Base-by-base conservation (phyloP, 441 rosid species). In the Populus hybrid region DNA sequence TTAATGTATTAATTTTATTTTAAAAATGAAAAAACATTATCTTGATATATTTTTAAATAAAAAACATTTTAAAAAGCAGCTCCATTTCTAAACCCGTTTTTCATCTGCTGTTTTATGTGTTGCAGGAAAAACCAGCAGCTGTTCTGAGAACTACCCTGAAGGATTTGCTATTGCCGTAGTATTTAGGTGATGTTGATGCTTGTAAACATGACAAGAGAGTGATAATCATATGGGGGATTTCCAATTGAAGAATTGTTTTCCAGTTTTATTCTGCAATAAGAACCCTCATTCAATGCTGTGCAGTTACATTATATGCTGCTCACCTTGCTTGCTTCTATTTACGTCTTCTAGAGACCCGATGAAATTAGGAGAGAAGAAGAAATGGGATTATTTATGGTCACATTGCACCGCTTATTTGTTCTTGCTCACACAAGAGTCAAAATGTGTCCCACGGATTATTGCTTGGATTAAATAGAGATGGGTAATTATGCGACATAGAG, bases 91-190 rank as follows among this genome's bases (percentile, higher is more conserved):
- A 35, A 7, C 1, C 36, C 8, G 5, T 5, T 66, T 35, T 70
- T 26, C 3, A 36, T 54, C 10, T 63, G 16, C 34, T 23, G 42
- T 24, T 64, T 46, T 57, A 23, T 26, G 8, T 50, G 80, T 68
- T 82, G 82, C n/a, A 89, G 91, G 83, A 74, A 26, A 81, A 86
- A 73, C 81, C 79, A 36, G 75, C 75, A 30, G 38, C 84, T 76
- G 79, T 76, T n/a, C 85, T 81, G 67, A 86, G 86, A 86, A 92
- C 92, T 54, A 88, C 90, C 42, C 78, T 91, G 76, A 84, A 83
- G 87, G 95, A 91, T 77, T 81, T 90, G 85, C 90, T 90, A 61
- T 90, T 77, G 73, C 54, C 73, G 32, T 30, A 30, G 8, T 7
- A 65, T 7, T 50, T 50, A 14, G 57, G 57, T 50, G 57, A 38